phyloP scores from a whole-genome alignment of 108 stramenopile species.

The Nitzschia sp. region DNA sequence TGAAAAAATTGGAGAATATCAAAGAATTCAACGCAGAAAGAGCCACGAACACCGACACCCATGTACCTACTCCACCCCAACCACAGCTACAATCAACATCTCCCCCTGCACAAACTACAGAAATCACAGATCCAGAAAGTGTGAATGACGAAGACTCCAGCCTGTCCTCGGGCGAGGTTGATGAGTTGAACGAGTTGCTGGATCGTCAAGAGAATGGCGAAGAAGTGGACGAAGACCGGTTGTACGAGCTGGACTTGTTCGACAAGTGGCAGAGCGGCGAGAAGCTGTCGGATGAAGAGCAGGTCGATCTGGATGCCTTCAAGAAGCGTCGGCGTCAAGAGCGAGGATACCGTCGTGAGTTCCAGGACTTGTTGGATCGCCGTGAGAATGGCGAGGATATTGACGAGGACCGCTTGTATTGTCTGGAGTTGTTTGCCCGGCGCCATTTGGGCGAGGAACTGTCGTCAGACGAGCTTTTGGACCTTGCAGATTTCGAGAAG shows the following conservation, averaged over 20 bases:
- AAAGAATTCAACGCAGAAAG: not conserved
- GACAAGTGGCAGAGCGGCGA: slow-evolving; percentile 35
- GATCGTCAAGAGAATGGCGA: slow-evolving; percentile 19
- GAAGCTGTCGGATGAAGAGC: slow-evolving; percentile 3
- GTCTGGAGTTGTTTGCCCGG: slow-evolving; percentile 12
- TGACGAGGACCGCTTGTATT: slow-evolving; percentile 14
- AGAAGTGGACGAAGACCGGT: slow-evolving; percentile 26
- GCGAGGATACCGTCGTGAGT: slow-evolving; percentile 6
- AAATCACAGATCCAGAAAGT: too few species aligned
- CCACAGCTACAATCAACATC: too few species aligned
- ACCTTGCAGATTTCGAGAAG: slow-evolving; percentile 8
- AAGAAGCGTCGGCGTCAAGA: slow-evolving; percentile 12
- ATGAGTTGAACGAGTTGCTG: slow-evolving; percentile 17
- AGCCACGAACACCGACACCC: not conserved
- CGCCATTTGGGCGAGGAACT: slow-evolving; percentile 17
- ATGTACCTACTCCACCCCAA: too few species aligned
- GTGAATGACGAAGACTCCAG: too few species aligned
- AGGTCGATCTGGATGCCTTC: slow-evolving; percentile 21
- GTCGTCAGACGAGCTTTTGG: slow-evolving; percentile 2
- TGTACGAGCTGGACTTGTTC: slow-evolving; percentile 23
- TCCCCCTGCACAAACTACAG: too few species aligned
- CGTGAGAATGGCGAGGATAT: slow-evolving; percentile 7
- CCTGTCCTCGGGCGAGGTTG: slow-evolving; percentile 12
- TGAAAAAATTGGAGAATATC: not conserved
- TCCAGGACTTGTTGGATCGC: slow-evolving; percentile 7